Base-by-base conservation (phyloP, 2,329 filamentous ascomycete genomes). In the Periglandula ipomoeae region DNA sequence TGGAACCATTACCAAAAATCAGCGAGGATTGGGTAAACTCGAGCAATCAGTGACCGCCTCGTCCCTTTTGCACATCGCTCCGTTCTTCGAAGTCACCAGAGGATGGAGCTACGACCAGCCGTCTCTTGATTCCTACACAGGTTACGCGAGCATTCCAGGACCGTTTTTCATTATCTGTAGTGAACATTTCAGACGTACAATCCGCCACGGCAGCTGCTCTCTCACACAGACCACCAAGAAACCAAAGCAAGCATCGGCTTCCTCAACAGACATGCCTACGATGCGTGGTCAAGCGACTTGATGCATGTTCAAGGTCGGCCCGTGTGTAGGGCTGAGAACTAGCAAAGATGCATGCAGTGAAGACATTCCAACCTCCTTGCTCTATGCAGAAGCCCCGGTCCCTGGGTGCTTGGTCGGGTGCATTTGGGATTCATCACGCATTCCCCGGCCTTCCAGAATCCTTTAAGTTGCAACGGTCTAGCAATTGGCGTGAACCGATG, bases 251-350 rank as follows among this genome's bases (percentile, higher is more conserved):
- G 27, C 26, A 39, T 35, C 23, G 47, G 24, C n/a, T 34, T 44
- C 38, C 39, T 47, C 24, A 42, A 47, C 34, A 22, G 26, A 40
- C 49, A 45, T 41, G 46, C 24, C 45, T 43, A 24, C 15, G 46
- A 32, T 46, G 49, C 45, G 44, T 38, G 40, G 44, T 50, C 34
- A 24, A 26, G 35, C 46, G 35, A 44, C 49, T 42, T 27, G 35
- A 48, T 35, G 42, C 49, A 51, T n/a, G 46, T 19, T 51, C 41
- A 37, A 41, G 46, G 41, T 40, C 46, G 49, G 49, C 46, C 49
- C 49, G 49, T 47, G 42, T 44, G 41, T 51, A 51, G 49, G 49
- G 49, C 49, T 51, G 49, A 51, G 46, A 30, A 17, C 34, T 46
- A 50, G 37, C 34, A 37, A 39, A 10, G 34, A 44, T 41, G 44